Evolutionary conservation across 371 early-diverging fungal species (phyloP).

Genomic region (Saksenaea vasiformis): DNA sequence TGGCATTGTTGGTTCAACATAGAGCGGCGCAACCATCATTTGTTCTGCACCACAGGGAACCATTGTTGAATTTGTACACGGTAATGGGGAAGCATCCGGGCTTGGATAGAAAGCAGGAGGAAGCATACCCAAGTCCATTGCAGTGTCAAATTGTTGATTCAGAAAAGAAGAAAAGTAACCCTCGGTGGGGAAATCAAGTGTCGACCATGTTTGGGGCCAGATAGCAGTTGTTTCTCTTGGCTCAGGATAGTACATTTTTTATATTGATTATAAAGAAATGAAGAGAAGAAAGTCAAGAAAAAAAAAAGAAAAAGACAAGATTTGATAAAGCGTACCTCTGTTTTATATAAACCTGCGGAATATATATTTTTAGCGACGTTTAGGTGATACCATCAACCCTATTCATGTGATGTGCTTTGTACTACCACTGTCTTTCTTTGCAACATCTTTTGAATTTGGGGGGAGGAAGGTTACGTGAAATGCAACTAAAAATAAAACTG

Average conservation of each 20-base stretch:
- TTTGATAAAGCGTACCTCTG: neutral
- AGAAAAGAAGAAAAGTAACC: neutral
- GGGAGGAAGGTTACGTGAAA: neutral
- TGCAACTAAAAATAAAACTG: slow-evolving; percentile 6
- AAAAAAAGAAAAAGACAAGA: neutral
- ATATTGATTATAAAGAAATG: neutral
- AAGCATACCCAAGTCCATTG: slow-evolving; percentile 2
- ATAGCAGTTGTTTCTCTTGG: neutral
- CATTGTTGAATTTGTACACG: neutral
- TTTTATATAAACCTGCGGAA: neutral
- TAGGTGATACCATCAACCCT: slow-evolving; percentile 1
- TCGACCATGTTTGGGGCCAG: neutral
- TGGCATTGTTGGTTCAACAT: neutral
- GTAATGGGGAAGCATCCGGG: neutral
- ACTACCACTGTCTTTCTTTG: neutral
- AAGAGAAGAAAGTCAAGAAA: neutral
- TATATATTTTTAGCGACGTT: neutral
- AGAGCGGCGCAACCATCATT: neutral
- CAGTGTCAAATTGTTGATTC: neutral
- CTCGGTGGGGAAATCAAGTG: neutral
- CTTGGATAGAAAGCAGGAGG: slow-evolving; percentile 3
- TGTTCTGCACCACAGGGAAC: neutral
- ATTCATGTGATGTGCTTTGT: slow-evolving; percentile 4
- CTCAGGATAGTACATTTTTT: neutral
- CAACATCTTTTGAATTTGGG: neutral